Base-by-base conservation (phyloP, 495 filamentous ascomycete species). In the Podospora anserina region DNA sequence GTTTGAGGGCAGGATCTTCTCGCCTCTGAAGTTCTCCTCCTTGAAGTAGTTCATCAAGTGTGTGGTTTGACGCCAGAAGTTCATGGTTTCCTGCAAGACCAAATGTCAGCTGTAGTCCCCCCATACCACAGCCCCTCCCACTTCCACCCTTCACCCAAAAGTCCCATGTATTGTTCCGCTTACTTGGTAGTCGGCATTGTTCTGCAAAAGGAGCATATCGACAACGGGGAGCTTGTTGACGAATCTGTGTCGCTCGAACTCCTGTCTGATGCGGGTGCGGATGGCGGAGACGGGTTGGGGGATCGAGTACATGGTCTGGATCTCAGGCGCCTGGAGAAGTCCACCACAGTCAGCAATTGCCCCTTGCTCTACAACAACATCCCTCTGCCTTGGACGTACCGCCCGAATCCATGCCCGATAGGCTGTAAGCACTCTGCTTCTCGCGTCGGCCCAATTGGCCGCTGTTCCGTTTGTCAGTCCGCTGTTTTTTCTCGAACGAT, bases 11-110 rank as follows among this genome's bases (percentile, higher is more conserved):
- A 97, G 80, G 71, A 86, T 87, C 67, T 90, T 90, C 70, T 96
- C 92, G 16, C 81, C 81, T 61, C 79, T 78, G 73, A 83, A 84
- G 78, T 97, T 93, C 79, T 97, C 92, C 77, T 88, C 83, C 73
- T 92, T 87, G 86, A 97, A 99, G 82, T 96, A 99, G 76, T 97
- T 96, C 85, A 99, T 91, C 71, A 99, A 87, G 77, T 99, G 95
- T 61, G 91, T 90, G 64, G 94, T 85, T 82, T 98, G 96, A 82
- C 97, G 97, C 95, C 96, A 99, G 87, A 90, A 99, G 81, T 98
- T 99, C 83, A 98, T 86, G 49, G 93, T 98, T 88, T 99, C 95
- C 93, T 97, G 69, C 64, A 16, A 30, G n/a, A 66, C 7, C 34
- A 30, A 23, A 20, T 58, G 65, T 73, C 44, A 74, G 72, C 56